Percentiles rank a stretch among this genome's conserved stretches.
phyloP scores from a whole-genome alignment of 73 alveolate genomes.

The Stentor roeselii region DNA sequence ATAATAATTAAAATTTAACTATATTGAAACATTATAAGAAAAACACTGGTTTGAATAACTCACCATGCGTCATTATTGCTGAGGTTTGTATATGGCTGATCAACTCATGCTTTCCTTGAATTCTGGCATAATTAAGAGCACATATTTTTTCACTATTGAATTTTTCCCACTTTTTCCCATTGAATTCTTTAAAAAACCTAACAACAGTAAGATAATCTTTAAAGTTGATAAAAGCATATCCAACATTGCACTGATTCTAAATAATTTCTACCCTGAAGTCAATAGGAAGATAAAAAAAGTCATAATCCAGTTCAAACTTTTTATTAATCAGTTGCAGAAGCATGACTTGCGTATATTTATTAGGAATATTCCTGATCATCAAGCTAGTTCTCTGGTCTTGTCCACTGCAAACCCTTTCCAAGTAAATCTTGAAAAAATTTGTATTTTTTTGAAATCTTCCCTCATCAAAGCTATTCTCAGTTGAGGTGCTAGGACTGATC shows the following conservation, averaged over 20 bases:
- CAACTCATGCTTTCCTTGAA: constrained; percentile 52
- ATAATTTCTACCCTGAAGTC: constrained; percentile 52
- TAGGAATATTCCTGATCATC: constrained; percentile 28
- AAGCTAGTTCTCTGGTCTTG: constrained; percentile 5
- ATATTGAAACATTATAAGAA: neutral
- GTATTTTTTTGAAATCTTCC: neutral
- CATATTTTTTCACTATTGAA: constrained; percentile 55
- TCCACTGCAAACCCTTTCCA: neutral
- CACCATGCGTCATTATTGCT: constrained; percentile 32
- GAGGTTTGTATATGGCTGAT: constrained; percentile 52
- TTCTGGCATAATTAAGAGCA: constrained; percentile 61
- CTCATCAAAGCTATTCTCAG: neutral
- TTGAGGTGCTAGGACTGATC: neutral
- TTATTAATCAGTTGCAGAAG: constrained; percentile 12
- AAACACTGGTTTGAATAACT: constrained; percentile 12
- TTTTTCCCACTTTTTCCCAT: constrained; percentile 75
- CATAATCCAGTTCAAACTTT: constrained; percentile 50
- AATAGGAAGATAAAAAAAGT: constrained; percentile 88
- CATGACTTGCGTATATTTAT: constrained; percentile 20
- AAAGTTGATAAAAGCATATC: constrained; percentile 84
- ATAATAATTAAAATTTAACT: no score
- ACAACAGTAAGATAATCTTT: constrained; percentile 50
- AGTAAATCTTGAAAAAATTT: neutral
- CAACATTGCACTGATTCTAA: constrained; percentile 78
- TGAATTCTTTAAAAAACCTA: constrained; percentile 62